Evolutionary conservation across 192 early-diverging fungal genomes (phyloP), one percentile per base, ranked within the genome.

Genomic region (Backusella circina): DNA sequence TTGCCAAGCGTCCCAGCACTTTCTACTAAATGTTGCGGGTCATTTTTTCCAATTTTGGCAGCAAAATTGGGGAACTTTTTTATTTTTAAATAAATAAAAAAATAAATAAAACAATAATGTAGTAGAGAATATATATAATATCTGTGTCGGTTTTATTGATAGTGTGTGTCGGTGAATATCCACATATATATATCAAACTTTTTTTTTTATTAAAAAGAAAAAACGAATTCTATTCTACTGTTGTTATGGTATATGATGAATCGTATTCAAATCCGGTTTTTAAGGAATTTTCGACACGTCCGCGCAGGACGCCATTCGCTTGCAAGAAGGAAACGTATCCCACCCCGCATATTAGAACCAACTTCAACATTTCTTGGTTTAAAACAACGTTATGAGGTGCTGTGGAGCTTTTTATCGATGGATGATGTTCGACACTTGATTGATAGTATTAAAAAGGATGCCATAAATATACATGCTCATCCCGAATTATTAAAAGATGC

Each of bases 1-100:
- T 94, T 87, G 97, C 92, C 84, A 89, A 92, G 85, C 94, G 98
- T 83, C 98, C 98, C 81, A 90, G 88, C 80, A 98, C 97, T 80
- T 95, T 96, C 89, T 91, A 86, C 73, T 96, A 93, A 93, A 67
- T 57, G 23, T 23, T 57, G 51, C 21, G 51, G 51, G 51, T 57
- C 51, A 57, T 57, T n/a, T 51, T 51, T 57, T 18, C 51, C n/a
- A 18, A 26, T 57, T 57, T 57, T 23, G 23, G 7, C 10, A 23
- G 16, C n/a, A 57, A 57, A 23, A 57, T 57, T 57, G 51, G 51
- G 51, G 5, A 18, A 16, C 26, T 57, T 23, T 57, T 61, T 61
- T 61, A 28, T 26, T 61, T 61, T 61, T 61, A 28, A 28, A 28
- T 61, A 28, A 28, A 28, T 61, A 61, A 61, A 61, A 61, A 57